A percentile compares a stretch with the other conserved stretches of the same genome.
Conservation (phyloP, 768 basidiomycete genomes). For the Trametes sanguinea region DNA sequence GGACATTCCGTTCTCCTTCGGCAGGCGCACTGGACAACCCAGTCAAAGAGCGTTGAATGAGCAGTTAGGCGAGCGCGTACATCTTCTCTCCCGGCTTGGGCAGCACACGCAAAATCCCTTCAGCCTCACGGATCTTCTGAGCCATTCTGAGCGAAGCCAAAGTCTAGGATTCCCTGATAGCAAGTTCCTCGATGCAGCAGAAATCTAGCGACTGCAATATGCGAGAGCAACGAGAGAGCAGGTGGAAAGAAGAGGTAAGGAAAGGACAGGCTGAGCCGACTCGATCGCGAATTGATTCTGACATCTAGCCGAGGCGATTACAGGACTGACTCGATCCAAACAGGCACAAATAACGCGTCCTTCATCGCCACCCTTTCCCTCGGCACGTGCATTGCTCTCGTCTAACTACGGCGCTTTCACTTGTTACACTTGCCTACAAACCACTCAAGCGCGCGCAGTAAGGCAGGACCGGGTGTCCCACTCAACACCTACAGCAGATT, state of each 20-base stretch:
- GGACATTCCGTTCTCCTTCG: slow-evolving; percentile 82
- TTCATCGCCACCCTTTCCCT: slow-evolving; percentile 1
- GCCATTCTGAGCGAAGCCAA: slow-evolving; percentile 26
- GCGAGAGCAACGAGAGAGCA: neutral
- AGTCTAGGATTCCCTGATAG: too few species aligned
- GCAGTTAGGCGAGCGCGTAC: slow-evolving; percentile 34
- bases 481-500: too few species aligned
- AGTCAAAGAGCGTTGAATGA: neutral
- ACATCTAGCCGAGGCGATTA: slow-evolving; percentile 18
- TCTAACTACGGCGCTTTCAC: too few species aligned
- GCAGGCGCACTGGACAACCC: slow-evolving; percentile 61
- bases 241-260: neutral
- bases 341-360: slow-evolving; percentile 19
- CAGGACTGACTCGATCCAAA: slow-evolving; percentile 22
- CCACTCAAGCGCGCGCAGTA: too few species aligned
- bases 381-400: too few species aligned
- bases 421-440: too few species aligned
- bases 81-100: slow-evolving; percentile 46
- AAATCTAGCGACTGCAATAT: neutral
- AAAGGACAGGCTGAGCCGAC: neutral
- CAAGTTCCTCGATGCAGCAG: too few species aligned
- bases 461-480: too few species aligned
- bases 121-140: slow-evolving; percentile 44
- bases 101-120: slow-evolving; percentile 45
- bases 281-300: slow-evolving; percentile 15